Conservation (phyloP, 208 protist species). For the Trichomonas tenax region DNA sequence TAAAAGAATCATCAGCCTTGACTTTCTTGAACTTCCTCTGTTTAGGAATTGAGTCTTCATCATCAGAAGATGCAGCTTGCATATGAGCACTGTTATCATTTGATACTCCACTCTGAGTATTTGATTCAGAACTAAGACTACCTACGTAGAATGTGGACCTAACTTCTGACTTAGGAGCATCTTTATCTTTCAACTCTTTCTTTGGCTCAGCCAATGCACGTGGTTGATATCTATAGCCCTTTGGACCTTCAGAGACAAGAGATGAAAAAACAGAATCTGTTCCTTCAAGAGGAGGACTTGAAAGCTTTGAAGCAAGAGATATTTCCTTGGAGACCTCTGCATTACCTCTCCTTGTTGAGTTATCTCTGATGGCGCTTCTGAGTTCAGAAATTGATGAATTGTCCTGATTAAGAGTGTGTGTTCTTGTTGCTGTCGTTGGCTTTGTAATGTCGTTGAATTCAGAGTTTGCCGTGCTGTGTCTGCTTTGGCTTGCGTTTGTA, state of each 20-base stretch:
- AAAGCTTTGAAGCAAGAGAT: not conserved
- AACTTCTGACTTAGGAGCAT: not conserved
- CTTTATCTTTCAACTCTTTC: not conserved
- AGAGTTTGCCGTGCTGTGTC: not conserved
- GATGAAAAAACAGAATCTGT: not conserved
- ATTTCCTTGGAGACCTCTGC: not conserved
- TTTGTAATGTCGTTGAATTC: not conserved
- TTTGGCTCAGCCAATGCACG: not conserved
- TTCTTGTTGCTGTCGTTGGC: not conserved
- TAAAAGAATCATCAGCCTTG: not conserved
- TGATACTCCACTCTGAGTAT: not conserved
- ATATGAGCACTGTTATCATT: not conserved
- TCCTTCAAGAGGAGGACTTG: not conserved
- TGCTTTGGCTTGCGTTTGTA: not conserved
- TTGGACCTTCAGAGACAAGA: too few species aligned
- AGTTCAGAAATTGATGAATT: not conserved
- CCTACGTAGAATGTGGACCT: not conserved
- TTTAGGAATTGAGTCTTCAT: not conserved
- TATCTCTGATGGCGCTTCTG: not conserved
- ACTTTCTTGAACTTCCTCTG: not conserved
- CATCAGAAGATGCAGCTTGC: not conserved
- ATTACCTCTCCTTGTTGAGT: not conserved
- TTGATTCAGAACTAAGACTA: not conserved
- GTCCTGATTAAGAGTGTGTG: not conserved
- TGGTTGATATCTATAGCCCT: not conserved